These are phyloP conservation scores for Dothideomycetes sp. DNA, from an alignment of 2,329 filamentous ascomycete genomes.

Conservation along the genomic window DNA sequence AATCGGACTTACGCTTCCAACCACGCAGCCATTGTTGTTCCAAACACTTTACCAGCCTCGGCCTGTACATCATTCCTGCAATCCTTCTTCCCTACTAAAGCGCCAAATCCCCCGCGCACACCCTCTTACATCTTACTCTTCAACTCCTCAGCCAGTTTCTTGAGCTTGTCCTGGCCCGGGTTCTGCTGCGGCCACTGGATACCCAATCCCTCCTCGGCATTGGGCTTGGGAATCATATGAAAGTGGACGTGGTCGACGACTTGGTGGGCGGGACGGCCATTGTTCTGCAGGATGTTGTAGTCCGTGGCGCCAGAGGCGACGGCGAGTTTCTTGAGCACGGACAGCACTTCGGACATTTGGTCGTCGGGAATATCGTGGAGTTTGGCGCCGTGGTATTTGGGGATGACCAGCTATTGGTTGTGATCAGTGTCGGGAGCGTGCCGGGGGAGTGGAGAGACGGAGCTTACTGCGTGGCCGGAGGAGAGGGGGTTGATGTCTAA, in stretches of 20 bases:
- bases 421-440: slow-evolving; percentile 1
- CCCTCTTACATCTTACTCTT: slow-evolving; percentile 68
- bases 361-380: slow-evolving; percentile 89
- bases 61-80: too few relatives aligned
- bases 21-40: neutral
- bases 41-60: neutral
- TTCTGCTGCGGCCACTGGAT: slow-evolving; percentile 68
- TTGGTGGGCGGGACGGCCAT: slow-evolving; percentile 84
- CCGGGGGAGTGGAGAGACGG: neutral
- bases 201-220: slow-evolving; percentile 64
- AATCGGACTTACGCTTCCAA: neutral
- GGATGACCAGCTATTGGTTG: slow-evolving; percentile 72
- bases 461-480: slow-evolving; percentile 72
- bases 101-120: neutral
- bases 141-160: slow-evolving; percentile 69
- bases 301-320: slow-evolving; percentile 62
- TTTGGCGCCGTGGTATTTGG: slow-evolving; percentile 88
- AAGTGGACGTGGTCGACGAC: slow-evolving; percentile 90
- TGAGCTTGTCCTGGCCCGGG: slow-evolving; percentile 72
- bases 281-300: slow-evolving; percentile 96
- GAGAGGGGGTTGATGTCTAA: slow-evolving; percentile 89
- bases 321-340: slow-evolving; percentile 79
- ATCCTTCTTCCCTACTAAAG: neutral
- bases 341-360: slow-evolving; percentile 69
- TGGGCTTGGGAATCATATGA: slow-evolving; percentile 97